Evolutionary conservation across 83 land plant genomes (phyloP).

Genomic region (Diphasiastrum complanatum): DNA sequence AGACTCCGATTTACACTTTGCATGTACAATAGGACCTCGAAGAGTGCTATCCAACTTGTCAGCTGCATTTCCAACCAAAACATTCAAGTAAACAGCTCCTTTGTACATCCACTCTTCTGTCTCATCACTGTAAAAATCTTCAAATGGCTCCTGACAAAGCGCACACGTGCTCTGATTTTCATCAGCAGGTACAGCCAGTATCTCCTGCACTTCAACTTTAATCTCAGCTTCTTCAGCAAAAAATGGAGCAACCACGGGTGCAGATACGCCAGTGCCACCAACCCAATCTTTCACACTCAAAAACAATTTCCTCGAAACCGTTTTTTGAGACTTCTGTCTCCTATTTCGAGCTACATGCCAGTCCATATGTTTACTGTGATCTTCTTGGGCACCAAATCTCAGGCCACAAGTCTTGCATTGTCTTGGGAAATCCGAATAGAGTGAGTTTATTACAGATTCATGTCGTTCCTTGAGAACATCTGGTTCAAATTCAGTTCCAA

Average conservation of each 20-base stretch:
- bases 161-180: conserved; percentile 72
- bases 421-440: conserved; percentile 57
- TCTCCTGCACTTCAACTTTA: conserved; percentile 34
- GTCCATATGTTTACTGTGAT: conserved; percentile 68
- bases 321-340: conserved; percentile 29
- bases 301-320: conserved; percentile 63
- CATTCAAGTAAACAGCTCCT: conserved; percentile 67
- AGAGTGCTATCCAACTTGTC: conserved; percentile 24
- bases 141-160: conserved; percentile 89
- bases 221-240: conserved; percentile 31
- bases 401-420: conserved; percentile 83
- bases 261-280: conserved; percentile 33
- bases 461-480: conserved; percentile 57
- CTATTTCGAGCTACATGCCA: conserved; percentile 65
- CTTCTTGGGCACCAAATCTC: conserved; percentile 57
- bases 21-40: conserved; percentile 75
- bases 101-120: conserved; percentile 94
- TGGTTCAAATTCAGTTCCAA: conserved; percentile 65
- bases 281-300: conserved; percentile 50
- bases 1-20: conserved; percentile 56
- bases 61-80: conserved; percentile 20
- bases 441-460: conserved; percentile 50
- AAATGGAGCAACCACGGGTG: conserved; percentile 28
- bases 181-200: conserved; percentile 83
- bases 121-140: conserved; percentile 74